Evolutionary conservation across 495 filamentous ascomycete genomes (phyloP).

Genomic region (Astrocystis sublimbata): DNA sequence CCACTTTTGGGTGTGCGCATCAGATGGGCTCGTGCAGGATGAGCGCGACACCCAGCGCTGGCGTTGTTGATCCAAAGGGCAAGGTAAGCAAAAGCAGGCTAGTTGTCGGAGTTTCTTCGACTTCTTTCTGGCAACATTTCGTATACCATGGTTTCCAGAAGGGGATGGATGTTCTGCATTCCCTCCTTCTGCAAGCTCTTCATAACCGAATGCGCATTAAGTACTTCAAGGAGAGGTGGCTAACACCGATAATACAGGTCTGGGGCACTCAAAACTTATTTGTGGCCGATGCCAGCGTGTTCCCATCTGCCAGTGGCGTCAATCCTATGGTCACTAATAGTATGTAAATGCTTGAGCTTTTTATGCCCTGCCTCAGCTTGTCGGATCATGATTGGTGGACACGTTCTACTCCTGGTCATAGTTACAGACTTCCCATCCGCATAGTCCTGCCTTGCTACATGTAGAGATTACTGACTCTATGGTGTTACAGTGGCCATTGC

Average conservation of each 20-base stretch:
- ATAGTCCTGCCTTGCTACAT: not conserved
- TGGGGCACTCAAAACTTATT: conserved; percentile 76
- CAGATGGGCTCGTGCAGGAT: conserved; percentile 93
- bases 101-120: no score
- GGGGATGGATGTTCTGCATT: no score
- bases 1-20: conserved; percentile 62
- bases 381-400: not conserved
- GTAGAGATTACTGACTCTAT: not conserved
- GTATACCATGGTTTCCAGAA: no score
- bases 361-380: not conserved
- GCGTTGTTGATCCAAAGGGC: conserved; percentile 75
- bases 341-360: not conserved
- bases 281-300: conserved; percentile 84
- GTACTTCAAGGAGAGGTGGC: no score
- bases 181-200: no score
- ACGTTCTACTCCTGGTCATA: no score
- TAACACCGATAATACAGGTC: no score
- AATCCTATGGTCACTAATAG: conserved; percentile 93
- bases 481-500: conserved; percentile 64
- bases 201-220: no score
- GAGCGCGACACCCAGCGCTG: conserved; percentile 57
- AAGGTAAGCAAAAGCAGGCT: no score
- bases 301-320: conserved; percentile 86
- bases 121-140: no score
- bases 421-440: not conserved